A percentile compares a stretch with the other conserved stretches of the same genome.
Evolutionary conservation across 306 rosid species (phyloP).

Genomic region (Phaseolus lunatus): DNA sequence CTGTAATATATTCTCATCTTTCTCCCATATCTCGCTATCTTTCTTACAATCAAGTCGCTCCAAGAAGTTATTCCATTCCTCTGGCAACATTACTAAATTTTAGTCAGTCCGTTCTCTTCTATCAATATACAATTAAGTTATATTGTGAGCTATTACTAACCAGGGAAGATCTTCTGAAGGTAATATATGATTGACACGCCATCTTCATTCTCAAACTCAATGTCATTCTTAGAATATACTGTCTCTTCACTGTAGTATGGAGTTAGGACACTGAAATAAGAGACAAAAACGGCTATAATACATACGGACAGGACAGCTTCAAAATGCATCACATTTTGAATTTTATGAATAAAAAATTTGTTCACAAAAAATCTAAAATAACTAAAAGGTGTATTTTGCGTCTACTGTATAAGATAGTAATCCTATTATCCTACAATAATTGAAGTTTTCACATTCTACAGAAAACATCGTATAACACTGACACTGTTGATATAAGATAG

Average conservation of each 20-base stretch:
- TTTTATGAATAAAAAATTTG: constrained; percentile 28
- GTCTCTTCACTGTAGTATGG: constrained; percentile 99
- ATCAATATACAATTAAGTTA: constrained; percentile 30
- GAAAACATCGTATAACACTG: constrained; percentile 24
- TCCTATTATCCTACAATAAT: background rate
- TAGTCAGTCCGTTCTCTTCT: constrained; percentile 27
- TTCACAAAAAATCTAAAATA: background rate
- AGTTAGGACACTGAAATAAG: constrained; percentile 78
- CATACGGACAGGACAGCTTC: constrained; percentile 38
- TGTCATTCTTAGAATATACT: constrained; percentile 88
- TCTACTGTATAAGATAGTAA: constrained; percentile 18
- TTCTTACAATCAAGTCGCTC: constrained; percentile 90
- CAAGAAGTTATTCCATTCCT: constrained; percentile 99
- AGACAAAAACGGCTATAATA: constrained; percentile 35
- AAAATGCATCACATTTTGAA: constrained; percentile 30
- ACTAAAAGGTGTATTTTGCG: background rate
- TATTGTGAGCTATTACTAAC: constrained; percentile 57
- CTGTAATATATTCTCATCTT: constrained; percentile 85
- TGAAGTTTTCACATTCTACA: constrained; percentile 33
- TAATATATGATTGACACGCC: constrained; percentile 91
- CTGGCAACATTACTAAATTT: constrained; percentile 55
- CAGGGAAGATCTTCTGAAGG: constrained; percentile 96
- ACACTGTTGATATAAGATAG: no score
- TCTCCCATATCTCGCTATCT: constrained; percentile 84
- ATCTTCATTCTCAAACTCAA: constrained; percentile 96